A percentile compares a stretch with the other conserved stretches of the same genome.
phyloP scores from a whole-genome alignment of 176 grass and related monocot species.

The Rhynchospora tenuis region DNA sequence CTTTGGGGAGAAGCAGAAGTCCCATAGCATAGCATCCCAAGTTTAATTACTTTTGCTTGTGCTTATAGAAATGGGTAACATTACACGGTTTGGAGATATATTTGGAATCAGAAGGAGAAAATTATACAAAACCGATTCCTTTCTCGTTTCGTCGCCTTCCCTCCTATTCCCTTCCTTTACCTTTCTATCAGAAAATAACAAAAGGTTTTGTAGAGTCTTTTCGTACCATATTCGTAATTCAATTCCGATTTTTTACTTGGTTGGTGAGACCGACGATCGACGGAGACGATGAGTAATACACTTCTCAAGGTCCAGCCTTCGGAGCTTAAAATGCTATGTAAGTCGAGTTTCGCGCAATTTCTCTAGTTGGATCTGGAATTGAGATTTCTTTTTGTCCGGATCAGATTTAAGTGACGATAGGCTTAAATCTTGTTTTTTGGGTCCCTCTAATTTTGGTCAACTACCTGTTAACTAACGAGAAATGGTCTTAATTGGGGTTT shows the following conservation, averaged over 20 bases:
- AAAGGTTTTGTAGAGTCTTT: neutral
- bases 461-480: neutral
- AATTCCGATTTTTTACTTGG: neutral
- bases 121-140: neutral
- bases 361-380: conserved; percentile 25
- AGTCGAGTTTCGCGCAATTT: conserved; percentile 15
- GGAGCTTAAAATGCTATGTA: conserved; percentile 84
- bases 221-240: neutral
- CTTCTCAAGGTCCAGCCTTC: conserved; percentile 83
- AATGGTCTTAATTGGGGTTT: neutral
- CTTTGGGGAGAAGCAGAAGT: neutral
- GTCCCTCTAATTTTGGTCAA: neutral
- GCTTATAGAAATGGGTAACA: neutral
- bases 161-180: conserved; percentile 33
- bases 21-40: neutral
- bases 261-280: conserved; percentile 17
- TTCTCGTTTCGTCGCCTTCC: neutral
- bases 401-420: neutral
- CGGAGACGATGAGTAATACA: conserved; percentile 49
- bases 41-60: conserved; percentile 2
- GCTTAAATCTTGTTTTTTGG: neutral
- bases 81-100: neutral
- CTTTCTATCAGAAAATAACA: neutral
- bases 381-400: neutral
- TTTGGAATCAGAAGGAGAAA: neutral